Evolutionary conservation across 1,284 basidiomycete genomes (phyloP), one percentile per base, ranked within the genome.

Genomic region (Vanrija sp.): DNA sequence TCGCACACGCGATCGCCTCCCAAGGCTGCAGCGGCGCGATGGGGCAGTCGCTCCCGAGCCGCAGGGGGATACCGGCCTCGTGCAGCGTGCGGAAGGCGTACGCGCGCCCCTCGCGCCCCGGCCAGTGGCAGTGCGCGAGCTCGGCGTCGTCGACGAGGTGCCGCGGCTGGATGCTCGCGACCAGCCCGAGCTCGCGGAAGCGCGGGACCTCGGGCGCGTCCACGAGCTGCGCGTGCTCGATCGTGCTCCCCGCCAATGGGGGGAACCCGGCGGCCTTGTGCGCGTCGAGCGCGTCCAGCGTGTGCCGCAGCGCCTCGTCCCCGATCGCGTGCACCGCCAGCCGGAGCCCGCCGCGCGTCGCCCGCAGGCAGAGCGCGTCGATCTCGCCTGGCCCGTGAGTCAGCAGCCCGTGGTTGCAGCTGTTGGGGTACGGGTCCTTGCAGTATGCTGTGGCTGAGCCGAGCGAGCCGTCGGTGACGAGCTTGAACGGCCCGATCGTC

Each of bases 211-310:
- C 70, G 36, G 54, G 44, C 18, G 53, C 46, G 5, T 51, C 39
- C 45, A 72, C 56, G 19, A 71, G 57, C 49, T 72, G 70, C 14
- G 68, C 70, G 24, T 72, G 70, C 45, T 71, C 70, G 47, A 72
- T 71, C 15, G 64, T 61, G 3, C 59, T 62, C 3, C 65, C 66
- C 3, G 62, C 56, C 3, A 66, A 49, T 1, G 65, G 62, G 9
- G 57, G 57, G 9, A 16, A 27, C 12, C 44, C 44, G 7, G 44
- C 44, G 12, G 42, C 36, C 12, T 63, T 51, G 7, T 54, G 23
- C 2, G 54, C 53, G 18, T 45, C 15, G 25, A 71, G 46, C 0
- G 59, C 53, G 20, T 63, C 51, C 36, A 72, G 61, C 3, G 58
- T 58, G 37, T 64, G 57, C 10, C 56, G 45, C 45, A 66, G 68